Evolutionary conservation across 192 early-diverging fungal genomes (phyloP), one percentile per base, ranked within the genome.

Genomic region (Coemansia sp.): DNA sequence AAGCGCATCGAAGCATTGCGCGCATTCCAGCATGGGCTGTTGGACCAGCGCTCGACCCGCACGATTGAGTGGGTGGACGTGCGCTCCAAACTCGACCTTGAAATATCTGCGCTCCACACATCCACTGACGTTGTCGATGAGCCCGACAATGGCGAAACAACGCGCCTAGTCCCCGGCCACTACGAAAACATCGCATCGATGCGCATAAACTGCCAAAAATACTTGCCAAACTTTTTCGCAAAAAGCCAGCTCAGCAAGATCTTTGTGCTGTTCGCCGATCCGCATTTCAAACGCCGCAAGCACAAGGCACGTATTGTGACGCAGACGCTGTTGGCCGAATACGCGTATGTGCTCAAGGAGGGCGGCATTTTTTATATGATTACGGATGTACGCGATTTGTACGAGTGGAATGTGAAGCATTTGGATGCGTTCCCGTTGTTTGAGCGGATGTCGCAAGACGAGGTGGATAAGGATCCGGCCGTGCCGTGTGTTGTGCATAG

Each of bases 161-260:
- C 53, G 6, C 70, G 80, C 2, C 52, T 82, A 31, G 82, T 78
- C 19, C 82, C 88, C 28, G 90, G 85, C 51, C 85, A 88, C 34
- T 98, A 95, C 74, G 93, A 99, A 66, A 99, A 99, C 75, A 90
- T 98, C 19, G 93, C 94, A 0, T 92, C 97, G 42, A 90, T 95
- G 83, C 88, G 96, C 20, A 97, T 97, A 87, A 99, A 99, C 81
- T 95, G 95, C 42, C 95, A 96, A 92, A 98, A 98, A 77, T 99
- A 95, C 70, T 69, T 93, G 74, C 94, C 94, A 53, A 98, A 97
- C 86, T 97, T 98, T 82, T 99, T 99, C 69, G 84, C 87, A 67
- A 95, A 96, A 83, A 91, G 86, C 23, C 94, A 97, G 86, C 86
- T 99, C 23, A 88, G 89, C 40, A 99, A 99, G 76, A 82, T 98